These are phyloP conservation scores for Ophiostoma tasmaniense DNA, from an alignment of 2,329 filamentous ascomycete genomes.

Conservation along the genomic window DNA sequence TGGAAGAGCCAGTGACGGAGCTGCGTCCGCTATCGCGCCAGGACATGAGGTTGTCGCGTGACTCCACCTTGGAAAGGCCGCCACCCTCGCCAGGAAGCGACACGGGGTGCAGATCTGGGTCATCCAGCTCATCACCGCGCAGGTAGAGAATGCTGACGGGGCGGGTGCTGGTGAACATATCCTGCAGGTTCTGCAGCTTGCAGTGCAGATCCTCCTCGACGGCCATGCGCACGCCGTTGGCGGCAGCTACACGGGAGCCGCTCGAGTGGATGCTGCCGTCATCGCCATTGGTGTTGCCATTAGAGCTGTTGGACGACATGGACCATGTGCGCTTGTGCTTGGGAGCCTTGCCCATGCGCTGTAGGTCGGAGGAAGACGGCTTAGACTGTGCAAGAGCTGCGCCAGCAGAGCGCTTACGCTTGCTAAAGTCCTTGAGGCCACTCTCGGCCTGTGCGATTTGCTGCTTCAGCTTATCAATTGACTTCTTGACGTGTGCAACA, in stretches of 20 bases:
- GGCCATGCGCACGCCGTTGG: conserved; percentile 34
- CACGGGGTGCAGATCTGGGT: conserved; percentile 71
- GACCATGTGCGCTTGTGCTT: conserved; percentile 96
- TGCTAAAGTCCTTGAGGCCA: conserved; percentile 58
- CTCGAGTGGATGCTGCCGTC: conserved; percentile 8
- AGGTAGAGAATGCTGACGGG: conserved; percentile 72
- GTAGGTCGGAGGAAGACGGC: conserved; percentile 27
- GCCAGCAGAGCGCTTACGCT: conserved; percentile 50
- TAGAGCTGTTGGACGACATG: conserved; percentile 70
- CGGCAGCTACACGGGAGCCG: neutral
- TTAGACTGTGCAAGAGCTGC: conserved; percentile 24
- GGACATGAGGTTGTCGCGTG: conserved; percentile 36
- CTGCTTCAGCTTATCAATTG: conserved; percentile 91
- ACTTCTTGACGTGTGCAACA: conserved; percentile 88
- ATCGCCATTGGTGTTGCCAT: conserved; percentile 25
- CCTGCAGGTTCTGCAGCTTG: conserved; percentile 69
- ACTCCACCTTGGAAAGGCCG: conserved; percentile 48
- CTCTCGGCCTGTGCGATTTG: conserved; percentile 74
- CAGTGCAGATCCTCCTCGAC: conserved; percentile 68
- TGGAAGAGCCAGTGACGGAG: conserved; percentile 51
- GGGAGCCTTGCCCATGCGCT: conserved; percentile 69
- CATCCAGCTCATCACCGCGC: conserved; percentile 66
- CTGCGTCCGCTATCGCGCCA: conserved; percentile 48
- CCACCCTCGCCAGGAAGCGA: conserved; percentile 61
- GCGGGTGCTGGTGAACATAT: conserved; percentile 81